Conservation (phyloP, 108 stramenopile genomes). For the Pseudonitzschia multistriata region DNA sequence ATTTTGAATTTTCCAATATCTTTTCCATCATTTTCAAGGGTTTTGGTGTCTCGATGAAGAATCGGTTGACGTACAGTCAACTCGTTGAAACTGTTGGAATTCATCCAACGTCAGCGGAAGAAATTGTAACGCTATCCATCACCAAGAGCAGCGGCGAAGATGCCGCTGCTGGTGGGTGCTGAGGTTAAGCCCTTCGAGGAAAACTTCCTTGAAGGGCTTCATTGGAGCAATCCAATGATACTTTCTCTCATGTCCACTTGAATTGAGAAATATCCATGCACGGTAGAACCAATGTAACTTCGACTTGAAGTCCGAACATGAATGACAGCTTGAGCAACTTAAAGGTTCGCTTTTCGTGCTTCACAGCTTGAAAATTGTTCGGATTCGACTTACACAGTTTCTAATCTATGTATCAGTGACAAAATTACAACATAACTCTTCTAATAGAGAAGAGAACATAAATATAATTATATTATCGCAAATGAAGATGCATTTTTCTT, state of each 20-base stretch:
- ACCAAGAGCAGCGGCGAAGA: slow-evolving; percentile 90
- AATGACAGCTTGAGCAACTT: slow-evolving; percentile 23
- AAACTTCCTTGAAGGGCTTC: slow-evolving; percentile 33
- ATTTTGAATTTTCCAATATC: neutral
- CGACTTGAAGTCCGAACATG: slow-evolving; percentile 9
- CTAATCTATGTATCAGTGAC: neutral
- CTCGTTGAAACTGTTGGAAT: slow-evolving; percentile 93
- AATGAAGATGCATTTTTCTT: neutral
- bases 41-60: slow-evolving; percentile 89
- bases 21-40: slow-evolving; percentile 32
- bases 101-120: slow-evolving; percentile 95
- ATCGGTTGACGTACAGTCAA: slow-evolving; percentile 80
- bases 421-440: neutral
- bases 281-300: neutral
- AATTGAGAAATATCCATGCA: neutral
- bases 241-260: neutral
- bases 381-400: neutral
- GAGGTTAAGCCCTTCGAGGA: slow-evolving; percentile 96
- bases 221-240: slow-evolving; percentile 32
- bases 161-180: slow-evolving; percentile 93
- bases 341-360: neutral
- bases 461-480: neutral
- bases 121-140: slow-evolving; percentile 80
- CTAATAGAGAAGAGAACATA: neutral
- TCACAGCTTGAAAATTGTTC: slow-evolving; percentile 15